A percentile compares a stretch with the other conserved stretches of the same genome.
Evolutionary conservation across 2,329 filamentous ascomycete genomes (phyloP).

Genomic region (Fusarium siculi): DNA sequence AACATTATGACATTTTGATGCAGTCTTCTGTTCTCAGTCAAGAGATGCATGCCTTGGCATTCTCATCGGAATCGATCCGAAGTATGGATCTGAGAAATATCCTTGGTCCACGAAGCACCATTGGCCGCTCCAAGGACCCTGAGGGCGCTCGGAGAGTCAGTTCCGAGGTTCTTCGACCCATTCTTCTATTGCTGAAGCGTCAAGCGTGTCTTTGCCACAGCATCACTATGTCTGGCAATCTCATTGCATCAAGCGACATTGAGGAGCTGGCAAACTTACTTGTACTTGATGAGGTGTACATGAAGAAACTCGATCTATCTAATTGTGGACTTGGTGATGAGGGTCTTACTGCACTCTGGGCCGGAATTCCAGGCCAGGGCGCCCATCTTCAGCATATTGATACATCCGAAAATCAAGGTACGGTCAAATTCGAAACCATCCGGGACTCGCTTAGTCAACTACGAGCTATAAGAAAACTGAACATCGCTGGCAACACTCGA

Average conservation of each 20-base stretch:
- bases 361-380: conserved; percentile 57
- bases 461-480: conserved; percentile 58
- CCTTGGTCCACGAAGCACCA: conserved; percentile 44
- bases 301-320: conserved; percentile 62
- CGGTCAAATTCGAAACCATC: conserved; percentile 60
- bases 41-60: conserved; percentile 66
- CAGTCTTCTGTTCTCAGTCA: conserved; percentile 64
- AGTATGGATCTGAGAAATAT: conserved; percentile 64
- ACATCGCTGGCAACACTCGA: conserved; percentile 62
- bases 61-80: conserved; percentile 65
- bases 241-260: conserved; percentile 58
- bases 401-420: conserved; percentile 64
- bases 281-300: conserved; percentile 49
- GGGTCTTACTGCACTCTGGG: conserved; percentile 60
- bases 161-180: conserved; percentile 58
- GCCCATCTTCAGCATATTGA: conserved; percentile 60
- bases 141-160: conserved; percentile 43
- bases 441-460: conserved; percentile 57
- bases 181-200: conserved; percentile 61
- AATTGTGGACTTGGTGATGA: conserved; percentile 62
- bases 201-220: conserved; percentile 61
- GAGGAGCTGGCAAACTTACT: conserved; percentile 54
- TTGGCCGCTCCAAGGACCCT: conserved; percentile 34
- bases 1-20: conserved; percentile 60
- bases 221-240: conserved; percentile 62